Evolutionary conservation across 2,329 filamentous ascomycete genomes (phyloP), one percentile per base, ranked within the genome.

Genomic region (Fusarium marasasianum): DNA sequence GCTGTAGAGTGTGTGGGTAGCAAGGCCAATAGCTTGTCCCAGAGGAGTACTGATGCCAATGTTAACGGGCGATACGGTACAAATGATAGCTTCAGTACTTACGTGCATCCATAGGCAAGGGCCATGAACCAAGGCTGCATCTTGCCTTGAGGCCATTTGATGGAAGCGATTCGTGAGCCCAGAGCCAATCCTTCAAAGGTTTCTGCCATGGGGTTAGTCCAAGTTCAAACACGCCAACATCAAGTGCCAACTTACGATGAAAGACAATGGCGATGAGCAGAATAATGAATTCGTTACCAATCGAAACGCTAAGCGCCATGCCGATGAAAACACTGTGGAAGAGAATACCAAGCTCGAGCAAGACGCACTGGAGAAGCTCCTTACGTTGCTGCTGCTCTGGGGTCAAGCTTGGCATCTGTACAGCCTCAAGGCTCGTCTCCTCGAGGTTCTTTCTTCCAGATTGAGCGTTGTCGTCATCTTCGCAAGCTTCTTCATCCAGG

Each of bases 251-350:
- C 81, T 71, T 76, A 83, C 81, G 92, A 78, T 96, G 93, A 81
- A 95, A 95, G 59, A 89, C 88, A 76, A 96, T 94, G 57, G 93
- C 93, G 53, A 95, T 87, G 3, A 95, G 87, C 66, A 96, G 90
- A n/a, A 95, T 91, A 61, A 94, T 87, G 77, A 96, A 96, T 9
- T 92, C 89, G 14, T 91, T 91, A 2, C 93, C 93, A 2, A 92
- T 92, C 7, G 93, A 91, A 13, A 96, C 93, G 38, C 92, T 94
- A 47, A 96, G 87, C 8, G 93, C 92, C 92, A 95, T 95, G 69
- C 93, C 93, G 75, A 96, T 95, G 79, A 96, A 96, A 69, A 95
- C 86, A 79, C 91, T 93, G 76, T 83, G 82, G 62, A 83, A 83
- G 50, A 83, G 76, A 74, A 95, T 95, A 35, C 93, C 93, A 35